Percentiles rank a stretch among this genome's conserved stretches.
phyloP scores from a whole-genome alignment of 2,329 filamentous ascomycete genomes.

The Fusarium tricinctum region DNA sequence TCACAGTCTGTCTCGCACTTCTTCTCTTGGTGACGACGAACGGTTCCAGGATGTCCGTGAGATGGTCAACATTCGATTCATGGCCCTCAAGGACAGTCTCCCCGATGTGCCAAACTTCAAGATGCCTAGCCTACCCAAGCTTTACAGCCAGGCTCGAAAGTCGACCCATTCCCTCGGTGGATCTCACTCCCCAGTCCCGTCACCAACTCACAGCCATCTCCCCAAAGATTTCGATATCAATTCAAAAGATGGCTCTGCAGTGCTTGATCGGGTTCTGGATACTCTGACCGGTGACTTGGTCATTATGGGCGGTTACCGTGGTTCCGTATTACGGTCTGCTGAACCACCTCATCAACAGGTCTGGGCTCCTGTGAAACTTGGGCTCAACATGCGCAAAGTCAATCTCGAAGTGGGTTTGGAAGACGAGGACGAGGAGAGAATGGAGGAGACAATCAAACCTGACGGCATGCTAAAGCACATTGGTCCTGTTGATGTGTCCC shows the following conservation, averaged over 20 bases:
- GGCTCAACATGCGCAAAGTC: slow-evolving; percentile 90
- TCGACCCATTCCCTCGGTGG: slow-evolving; percentile 53
- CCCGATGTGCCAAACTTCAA: slow-evolving; percentile 84
- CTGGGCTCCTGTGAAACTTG: slow-evolving; percentile 95
- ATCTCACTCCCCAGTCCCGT: slow-evolving; percentile 48
- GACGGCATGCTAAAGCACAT: slow-evolving; percentile 93
- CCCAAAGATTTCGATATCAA: slow-evolving; percentile 28
- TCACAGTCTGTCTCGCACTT: slow-evolving; percentile 80
- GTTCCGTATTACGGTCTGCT: slow-evolving; percentile 88
- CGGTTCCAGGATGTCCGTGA: slow-evolving; percentile 84
- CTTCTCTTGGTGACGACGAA: slow-evolving; percentile 86
- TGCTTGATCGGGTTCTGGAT: slow-evolving; percentile 71
- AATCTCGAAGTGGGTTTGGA: slow-evolving; percentile 89
- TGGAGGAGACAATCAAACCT: slow-evolving; percentile 85
- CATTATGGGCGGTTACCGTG: slow-evolving; percentile 89
- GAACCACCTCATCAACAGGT: slow-evolving; percentile 86
- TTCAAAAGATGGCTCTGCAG: slow-evolving; percentile 46
- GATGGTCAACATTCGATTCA: slow-evolving; percentile 89
- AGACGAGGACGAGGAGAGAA: slow-evolving; percentile 84
- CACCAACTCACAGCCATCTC: slow-evolving; percentile 47
- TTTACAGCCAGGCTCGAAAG: slow-evolving; percentile 55
- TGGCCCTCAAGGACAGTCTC: slow-evolving; percentile 90
- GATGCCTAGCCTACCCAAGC: slow-evolving; percentile 72
- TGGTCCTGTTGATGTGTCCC: slow-evolving; percentile 90
- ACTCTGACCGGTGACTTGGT: slow-evolving; percentile 86